Conservation (phyloP, 2,329 filamentous ascomycete genomes). For the Chrysoporthe cubensis region DNA sequence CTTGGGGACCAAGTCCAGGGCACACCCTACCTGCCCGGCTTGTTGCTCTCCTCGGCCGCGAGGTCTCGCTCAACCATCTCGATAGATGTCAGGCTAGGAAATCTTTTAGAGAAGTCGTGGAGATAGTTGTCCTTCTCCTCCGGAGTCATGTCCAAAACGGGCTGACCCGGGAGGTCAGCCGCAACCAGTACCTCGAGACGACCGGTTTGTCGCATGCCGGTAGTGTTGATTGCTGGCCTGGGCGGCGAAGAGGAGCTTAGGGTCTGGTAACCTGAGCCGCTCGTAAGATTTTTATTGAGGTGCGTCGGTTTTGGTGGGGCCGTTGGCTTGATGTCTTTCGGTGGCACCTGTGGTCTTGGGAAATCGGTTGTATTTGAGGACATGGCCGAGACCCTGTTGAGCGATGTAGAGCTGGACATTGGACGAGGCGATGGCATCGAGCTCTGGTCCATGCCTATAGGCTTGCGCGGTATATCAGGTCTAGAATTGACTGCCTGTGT, state of each 20-base stretch:
- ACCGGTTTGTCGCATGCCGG: constrained; percentile 35
- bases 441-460: constrained; percentile 41
- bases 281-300: constrained; percentile 58
- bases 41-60: constrained; percentile 41
- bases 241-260: constrained; percentile 48
- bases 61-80: constrained; percentile 83
- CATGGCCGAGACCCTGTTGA: constrained; percentile 31
- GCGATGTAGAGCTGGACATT: constrained; percentile 17
- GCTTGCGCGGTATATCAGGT: constrained; percentile 57
- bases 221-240: constrained; percentile 41
- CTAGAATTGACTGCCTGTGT: constrained; percentile 44
- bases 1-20: constrained; percentile 25
- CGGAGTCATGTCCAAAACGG: constrained; percentile 57
- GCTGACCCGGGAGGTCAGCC: constrained; percentile 52
- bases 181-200: constrained; percentile 46
- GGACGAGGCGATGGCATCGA: constrained; percentile 35
- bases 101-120: constrained; percentile 77
- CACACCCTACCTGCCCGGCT: constrained; percentile 27
- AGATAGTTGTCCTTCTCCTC: constrained; percentile 69
- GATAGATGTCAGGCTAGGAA: constrained; percentile 81
- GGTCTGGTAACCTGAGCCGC: constrained; percentile 20
- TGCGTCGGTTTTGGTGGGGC: constrained; percentile 67
- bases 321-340: constrained; percentile 46
- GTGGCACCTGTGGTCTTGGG: constrained; percentile 36
- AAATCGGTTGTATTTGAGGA: constrained; percentile 11